Percentiles rank a stretch among this genome's conserved stretches.
Evolutionary conservation across 129 eudicot genomes (phyloP).

Genomic region (Arctium lappa): DNA sequence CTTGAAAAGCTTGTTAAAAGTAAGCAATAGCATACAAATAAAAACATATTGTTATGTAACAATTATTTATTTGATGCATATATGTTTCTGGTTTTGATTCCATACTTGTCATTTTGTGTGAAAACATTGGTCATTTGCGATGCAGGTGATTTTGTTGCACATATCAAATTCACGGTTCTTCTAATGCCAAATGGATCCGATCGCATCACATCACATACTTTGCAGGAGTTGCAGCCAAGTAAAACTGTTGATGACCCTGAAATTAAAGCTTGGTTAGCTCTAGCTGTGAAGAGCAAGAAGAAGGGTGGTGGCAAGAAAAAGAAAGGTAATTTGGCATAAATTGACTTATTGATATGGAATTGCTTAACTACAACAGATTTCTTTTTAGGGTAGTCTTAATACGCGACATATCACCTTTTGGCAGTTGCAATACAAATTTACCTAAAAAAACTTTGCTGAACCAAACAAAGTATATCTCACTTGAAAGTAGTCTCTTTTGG

Average conservation of each 20-base stretch:
- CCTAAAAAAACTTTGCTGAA: background rate
- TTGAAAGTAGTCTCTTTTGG: background rate
- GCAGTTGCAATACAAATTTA: background rate
- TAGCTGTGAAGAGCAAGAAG: constrained; percentile 81
- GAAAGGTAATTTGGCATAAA: constrained; percentile 56
- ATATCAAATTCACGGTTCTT: constrained; percentile 85
- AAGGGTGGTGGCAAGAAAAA: constrained; percentile 98
- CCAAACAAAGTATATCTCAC: background rate
- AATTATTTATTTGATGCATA: background rate
- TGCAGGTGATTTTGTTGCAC: constrained; percentile 93
- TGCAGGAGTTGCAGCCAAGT: constrained; percentile 90
- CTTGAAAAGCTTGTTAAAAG: no score
- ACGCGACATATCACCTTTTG: background rate
- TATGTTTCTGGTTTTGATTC: background rate
- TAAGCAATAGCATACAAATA: no score
- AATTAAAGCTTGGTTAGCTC: constrained; percentile 85
- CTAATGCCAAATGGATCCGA: constrained; percentile 99
- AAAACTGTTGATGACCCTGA: constrained; percentile 86
- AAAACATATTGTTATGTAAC: no score
- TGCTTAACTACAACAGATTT: background rate
- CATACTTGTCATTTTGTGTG: background rate
- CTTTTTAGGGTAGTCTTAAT: background rate
- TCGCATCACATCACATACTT: constrained; percentile 71
- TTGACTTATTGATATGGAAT: background rate
- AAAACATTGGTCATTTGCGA: background rate